Conservation (phyloP, 768 basidiomycete species). For the Hydnum rufescens region DNA sequence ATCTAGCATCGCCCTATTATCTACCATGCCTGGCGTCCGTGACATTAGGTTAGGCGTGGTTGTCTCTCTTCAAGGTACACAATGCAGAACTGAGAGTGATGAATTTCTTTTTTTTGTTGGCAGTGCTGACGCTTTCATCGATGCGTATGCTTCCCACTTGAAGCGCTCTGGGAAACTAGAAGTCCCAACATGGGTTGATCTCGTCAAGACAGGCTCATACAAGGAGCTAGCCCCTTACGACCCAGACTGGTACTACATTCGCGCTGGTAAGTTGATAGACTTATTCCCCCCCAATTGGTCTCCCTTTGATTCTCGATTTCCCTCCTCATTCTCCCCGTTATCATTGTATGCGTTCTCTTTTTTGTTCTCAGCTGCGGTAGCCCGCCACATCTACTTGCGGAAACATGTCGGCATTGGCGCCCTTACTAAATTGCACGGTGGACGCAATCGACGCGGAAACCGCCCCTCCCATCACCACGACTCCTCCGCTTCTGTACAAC, state of each 20-base stretch:
- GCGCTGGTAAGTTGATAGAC: conserved; percentile 53
- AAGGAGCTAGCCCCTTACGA: conserved; percentile 99
- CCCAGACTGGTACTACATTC: conserved; percentile 98
- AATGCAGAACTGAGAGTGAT: background rate
- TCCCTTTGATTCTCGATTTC: background rate
- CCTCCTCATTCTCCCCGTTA: background rate
- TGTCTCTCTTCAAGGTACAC: background rate
- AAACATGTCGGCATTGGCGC: conserved; percentile 91
- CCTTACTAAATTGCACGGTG: conserved; percentile 90
- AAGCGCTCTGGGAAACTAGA: conserved; percentile 99
- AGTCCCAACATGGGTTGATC: conserved; percentile 93
- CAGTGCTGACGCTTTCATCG: conserved; percentile 87
- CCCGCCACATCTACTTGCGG: conserved; percentile 98
- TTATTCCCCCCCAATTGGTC: background rate
- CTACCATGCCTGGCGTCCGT: conserved; percentile 2
- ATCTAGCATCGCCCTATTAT: background rate
- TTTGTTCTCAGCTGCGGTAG: conserved; percentile 54
- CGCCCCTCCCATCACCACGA: conserved; percentile 88
- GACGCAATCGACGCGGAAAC: conserved; percentile 87
- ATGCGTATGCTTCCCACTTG: conserved; percentile 85
- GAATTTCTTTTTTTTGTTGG: background rate
- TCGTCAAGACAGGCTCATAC: conserved; percentile 94
- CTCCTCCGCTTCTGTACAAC: conserved; percentile 73
- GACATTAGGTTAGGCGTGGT: conserved; percentile 2
- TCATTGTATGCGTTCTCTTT: background rate